phyloP scores from a whole-genome alignment of 2,329 filamentous ascomycete species.

The Microcera coccophila region DNA sequence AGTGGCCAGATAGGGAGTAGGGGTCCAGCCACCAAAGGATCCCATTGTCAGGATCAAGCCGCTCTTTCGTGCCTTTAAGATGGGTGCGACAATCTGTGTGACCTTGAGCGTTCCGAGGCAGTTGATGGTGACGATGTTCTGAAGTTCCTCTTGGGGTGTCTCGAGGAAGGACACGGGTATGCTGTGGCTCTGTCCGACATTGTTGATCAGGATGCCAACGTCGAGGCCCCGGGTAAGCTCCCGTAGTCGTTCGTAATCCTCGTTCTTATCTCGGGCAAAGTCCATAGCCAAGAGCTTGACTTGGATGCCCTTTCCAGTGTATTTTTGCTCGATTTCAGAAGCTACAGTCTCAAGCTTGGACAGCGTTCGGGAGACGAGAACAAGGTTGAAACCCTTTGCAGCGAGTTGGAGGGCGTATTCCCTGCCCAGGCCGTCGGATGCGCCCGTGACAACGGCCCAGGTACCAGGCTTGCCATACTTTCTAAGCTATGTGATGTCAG shows the following conservation, averaged over 20 bases:
- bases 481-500: constrained; percentile 58
- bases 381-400: constrained; percentile 85
- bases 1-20: constrained; percentile 87
- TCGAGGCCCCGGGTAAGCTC: constrained; percentile 69
- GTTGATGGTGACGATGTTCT: constrained; percentile 92
- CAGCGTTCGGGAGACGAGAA: constrained; percentile 92
- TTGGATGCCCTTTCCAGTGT: constrained; percentile 57
- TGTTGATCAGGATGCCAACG: constrained; percentile 87
- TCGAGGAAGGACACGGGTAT: constrained; percentile 87
- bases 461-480: constrained; percentile 88
- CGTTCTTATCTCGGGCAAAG: constrained; percentile 73
- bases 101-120: constrained; percentile 85
- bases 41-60: constrained; percentile 96
- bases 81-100: constrained; percentile 78
- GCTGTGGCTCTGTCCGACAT: constrained; percentile 89
- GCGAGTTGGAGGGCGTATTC: constrained; percentile 92
- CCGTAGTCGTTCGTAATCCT: constrained; percentile 73
- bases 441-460: constrained; percentile 92
- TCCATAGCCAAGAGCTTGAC: constrained; percentile 87
- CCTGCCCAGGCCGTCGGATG: constrained; percentile 94
- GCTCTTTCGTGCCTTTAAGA: constrained; percentile 77
- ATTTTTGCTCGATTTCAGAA: constrained; percentile 68
- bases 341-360: constrained; percentile 81
- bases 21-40: constrained; percentile 88
- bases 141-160: constrained; percentile 74